Base-by-base conservation (phyloP, 257 asterid species). In the Nyctanthes arbortristis region DNA sequence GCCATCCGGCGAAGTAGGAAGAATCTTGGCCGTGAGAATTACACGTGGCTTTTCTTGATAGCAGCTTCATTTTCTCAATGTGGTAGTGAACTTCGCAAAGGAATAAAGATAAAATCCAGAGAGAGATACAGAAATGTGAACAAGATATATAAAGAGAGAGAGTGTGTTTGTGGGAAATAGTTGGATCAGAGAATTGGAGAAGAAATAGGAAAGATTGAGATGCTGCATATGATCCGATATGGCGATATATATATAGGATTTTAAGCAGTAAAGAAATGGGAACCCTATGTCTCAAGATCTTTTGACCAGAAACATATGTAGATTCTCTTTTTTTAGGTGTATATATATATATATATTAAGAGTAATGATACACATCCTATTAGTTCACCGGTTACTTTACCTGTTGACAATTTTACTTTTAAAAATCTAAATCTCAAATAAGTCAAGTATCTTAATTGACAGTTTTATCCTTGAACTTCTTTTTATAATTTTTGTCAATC, bases 21-120 rank as follows among this genome's bases (percentile, higher is more conserved):
- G 90, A 85, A 49, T 85, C 86, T 76, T 85, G 84, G 67, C 90
- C 90, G 56, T 85, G 90, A 0, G 88, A 80, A 61, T 85, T 85
- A 35, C 87, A 82, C 32, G 82, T 79, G 63, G 79, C 88, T 43
- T 82, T 80, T 57, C 35, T 72, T 4, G 90, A 80, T 22, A 62
- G 52, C 22, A 85, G 72, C 62, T 82, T 71, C 90, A 85, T 82
- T 70, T 76, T 61, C 8, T 47, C 69, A 18, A 3, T 4, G 1
- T 20, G 32, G 11, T 52, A 74, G 43, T 55, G 58, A 7, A 32
- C 40, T 11, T 54, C 10, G 7, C 11, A 22, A 6, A 18, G 3
- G 29, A 20, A 4, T 54, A 6, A 18, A 54, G n/a, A n/a, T n/a
- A n/a, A n/a, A n/a, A 14, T 54, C 20, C 7, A 22, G 2, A 54